These are phyloP conservation scores for Digitaria exilis DNA, from an alignment of 202 grass and related monocot species.

Conservation along the genomic window DNA sequence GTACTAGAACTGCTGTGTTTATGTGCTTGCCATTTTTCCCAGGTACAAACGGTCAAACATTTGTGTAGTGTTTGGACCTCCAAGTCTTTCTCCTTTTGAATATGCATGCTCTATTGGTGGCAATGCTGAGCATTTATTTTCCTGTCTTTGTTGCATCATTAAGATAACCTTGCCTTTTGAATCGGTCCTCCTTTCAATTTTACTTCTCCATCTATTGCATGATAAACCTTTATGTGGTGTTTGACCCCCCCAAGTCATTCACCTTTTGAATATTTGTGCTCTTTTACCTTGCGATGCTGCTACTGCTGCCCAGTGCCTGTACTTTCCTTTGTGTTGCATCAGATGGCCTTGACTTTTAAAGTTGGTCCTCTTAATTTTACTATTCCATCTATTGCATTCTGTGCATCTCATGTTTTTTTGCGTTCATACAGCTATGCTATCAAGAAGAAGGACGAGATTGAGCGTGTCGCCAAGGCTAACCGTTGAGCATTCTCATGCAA, in stretches of 20 bases:
- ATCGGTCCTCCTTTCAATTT: too few relatives aligned
- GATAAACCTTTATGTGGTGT: too few relatives aligned
- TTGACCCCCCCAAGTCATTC: too few relatives aligned
- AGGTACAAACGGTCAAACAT: neutral
- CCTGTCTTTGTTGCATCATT: too few relatives aligned
- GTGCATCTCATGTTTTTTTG: neutral
- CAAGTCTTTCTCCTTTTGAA: too few relatives aligned
- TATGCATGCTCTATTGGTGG: neutral
- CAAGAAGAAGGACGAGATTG: constrained; percentile 85
- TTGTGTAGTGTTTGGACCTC: neutral
- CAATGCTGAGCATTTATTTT: too few relatives aligned
- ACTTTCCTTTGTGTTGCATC: neutral
- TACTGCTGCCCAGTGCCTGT: neutral
- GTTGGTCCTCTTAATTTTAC: neutral
- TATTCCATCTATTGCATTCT: too few relatives aligned
- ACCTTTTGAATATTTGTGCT: neutral
- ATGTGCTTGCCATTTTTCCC: neutral
- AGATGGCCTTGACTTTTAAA: neutral
- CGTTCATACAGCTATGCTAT: constrained; percentile 58
- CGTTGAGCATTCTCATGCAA: constrained; percentile 45
- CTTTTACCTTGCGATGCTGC: neutral
- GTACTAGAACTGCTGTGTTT: neutral
- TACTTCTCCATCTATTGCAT: too few relatives aligned
- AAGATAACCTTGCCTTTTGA: too few relatives aligned
- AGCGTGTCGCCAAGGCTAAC: constrained; percentile 83